These are phyloP conservation scores for Starmera stellimalicola DNA, from an alignment of 1,139 yeast species.

Conservation along the genomic window DNA sequence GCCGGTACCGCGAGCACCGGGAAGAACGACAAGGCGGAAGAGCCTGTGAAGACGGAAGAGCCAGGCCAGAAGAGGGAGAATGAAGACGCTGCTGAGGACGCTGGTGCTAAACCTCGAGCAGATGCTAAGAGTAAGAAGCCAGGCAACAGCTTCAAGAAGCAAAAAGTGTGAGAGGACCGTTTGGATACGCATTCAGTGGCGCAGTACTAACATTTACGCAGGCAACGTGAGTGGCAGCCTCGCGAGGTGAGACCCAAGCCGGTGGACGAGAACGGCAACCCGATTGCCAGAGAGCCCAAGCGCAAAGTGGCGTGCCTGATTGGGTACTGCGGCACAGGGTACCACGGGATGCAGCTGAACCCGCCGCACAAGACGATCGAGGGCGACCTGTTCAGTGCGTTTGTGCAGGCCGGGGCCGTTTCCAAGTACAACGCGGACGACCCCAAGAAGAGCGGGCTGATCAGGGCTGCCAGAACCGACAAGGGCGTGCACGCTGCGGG, in stretches of 20 bases:
- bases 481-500: constrained; percentile 99
- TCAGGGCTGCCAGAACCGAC: constrained; percentile 97
- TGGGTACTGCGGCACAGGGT: constrained; percentile 97
- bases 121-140: too few species aligned
- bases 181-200: neutral
- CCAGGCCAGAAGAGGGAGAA: too few species aligned
- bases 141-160: neutral
- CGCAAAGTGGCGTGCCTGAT: constrained; percentile 81
- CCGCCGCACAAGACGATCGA: constrained; percentile 91
- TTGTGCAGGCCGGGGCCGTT: constrained; percentile 83
- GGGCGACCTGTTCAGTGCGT: constrained; percentile 79
- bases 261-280: constrained; percentile 55
- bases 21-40: too few species aligned
- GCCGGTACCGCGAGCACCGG: too few species aligned
- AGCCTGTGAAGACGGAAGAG: too few species aligned
- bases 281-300: constrained; percentile 36
- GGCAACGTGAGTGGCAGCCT: constrained; percentile 6
- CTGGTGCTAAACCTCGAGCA: too few species aligned
- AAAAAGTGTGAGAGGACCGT: constrained; percentile 1
- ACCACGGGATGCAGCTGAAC: constrained; percentile 94
- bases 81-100: too few species aligned
- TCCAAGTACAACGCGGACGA: constrained; percentile 85
- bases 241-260: constrained; percentile 22
- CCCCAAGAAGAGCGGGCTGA: constrained; percentile 80
- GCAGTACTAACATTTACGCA: constrained; percentile 3